phyloP scores from a whole-genome alignment of 495 filamentous ascomycete genomes.

The Aspergillus nanangensis region DNA sequence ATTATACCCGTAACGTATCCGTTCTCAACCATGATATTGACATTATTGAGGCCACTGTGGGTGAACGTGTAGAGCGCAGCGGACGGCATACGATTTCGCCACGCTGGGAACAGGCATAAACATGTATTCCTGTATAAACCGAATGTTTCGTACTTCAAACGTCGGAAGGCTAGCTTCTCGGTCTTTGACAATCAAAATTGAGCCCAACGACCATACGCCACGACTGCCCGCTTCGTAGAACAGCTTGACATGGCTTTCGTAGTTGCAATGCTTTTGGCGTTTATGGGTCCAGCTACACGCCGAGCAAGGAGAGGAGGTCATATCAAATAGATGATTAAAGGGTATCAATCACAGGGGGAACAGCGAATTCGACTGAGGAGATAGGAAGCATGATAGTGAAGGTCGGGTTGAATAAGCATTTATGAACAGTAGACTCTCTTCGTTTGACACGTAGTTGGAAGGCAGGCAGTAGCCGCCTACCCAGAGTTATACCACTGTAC shows the following conservation, averaged over 20 bases:
- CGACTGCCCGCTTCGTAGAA: slow-evolving; percentile 28
- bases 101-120: slow-evolving; percentile 11
- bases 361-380: too few species aligned
- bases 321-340: too few species aligned
- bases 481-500: too few species aligned
- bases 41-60: slow-evolving; percentile 20
- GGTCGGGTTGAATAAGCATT: too few species aligned
- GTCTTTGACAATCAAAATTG: slow-evolving; percentile 26
- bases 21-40: slow-evolving; percentile 28
- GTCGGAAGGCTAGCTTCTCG: slow-evolving; percentile 5
- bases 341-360: too few species aligned
- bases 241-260: slow-evolving; percentile 28
- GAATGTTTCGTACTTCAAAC: slow-evolving; percentile 10
- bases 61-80: slow-evolving; percentile 26
- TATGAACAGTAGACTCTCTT: too few species aligned
- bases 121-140: slow-evolving; percentile 14
- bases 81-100: slow-evolving; percentile 19
- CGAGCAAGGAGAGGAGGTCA: slow-evolving; percentile 9
- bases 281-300: slow-evolving; percentile 22
- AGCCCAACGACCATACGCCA: slow-evolving; percentile 29
- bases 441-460: too few species aligned
- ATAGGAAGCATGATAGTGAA: too few species aligned
- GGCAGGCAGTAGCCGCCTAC: too few species aligned
- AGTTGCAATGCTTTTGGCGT: slow-evolving; percentile 19
- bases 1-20: slow-evolving; percentile 21